Conservation (phyloP, 192 early-diverging fungal genomes). For the Jimgerdemannia flammicorona region DNA sequence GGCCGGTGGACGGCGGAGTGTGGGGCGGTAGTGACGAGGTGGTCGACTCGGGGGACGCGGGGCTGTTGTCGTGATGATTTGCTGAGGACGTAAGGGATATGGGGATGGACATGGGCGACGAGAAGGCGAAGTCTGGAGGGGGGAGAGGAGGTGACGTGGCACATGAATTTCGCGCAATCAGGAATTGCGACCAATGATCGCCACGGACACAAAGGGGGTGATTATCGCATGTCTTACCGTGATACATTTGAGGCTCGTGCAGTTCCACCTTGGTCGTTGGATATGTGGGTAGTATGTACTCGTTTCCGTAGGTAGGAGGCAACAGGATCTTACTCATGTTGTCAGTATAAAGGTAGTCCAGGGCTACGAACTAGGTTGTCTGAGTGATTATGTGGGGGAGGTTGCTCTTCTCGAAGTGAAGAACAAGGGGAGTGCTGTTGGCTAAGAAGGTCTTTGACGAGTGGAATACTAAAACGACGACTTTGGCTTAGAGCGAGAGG, state of each 20-base stretch:
- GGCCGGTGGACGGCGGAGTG: constrained; percentile 23
- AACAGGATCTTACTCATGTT: constrained; percentile 7
- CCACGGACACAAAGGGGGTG: no score
- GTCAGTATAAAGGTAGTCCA: constrained; percentile 3
- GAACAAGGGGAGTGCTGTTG: constrained; percentile 4
- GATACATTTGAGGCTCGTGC: constrained; percentile 12
- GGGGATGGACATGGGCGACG: neutral
- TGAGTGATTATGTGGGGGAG: constrained; percentile 1
- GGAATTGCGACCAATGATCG: no score
- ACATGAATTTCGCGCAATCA: neutral
- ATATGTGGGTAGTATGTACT: constrained; percentile 3
- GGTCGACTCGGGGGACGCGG: constrained; percentile 21
- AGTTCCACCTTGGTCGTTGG: constrained; percentile 12
- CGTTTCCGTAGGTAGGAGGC: constrained; percentile 4
- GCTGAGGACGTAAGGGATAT: neutral
- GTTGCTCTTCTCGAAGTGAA: neutral
- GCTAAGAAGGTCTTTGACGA: constrained; percentile 4
- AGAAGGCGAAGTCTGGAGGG: neutral
- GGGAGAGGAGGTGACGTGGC: neutral
- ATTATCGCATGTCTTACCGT: constrained; percentile 2
- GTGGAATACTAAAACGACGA: no score
- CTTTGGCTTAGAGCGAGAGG: no score
- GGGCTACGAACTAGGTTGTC: neutral
- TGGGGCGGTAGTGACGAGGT: constrained; percentile 25
- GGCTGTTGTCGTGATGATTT: constrained; percentile 3